Base-by-base conservation (phyloP, 129 eudicot genomes). In the Mikania micrantha region DNA sequence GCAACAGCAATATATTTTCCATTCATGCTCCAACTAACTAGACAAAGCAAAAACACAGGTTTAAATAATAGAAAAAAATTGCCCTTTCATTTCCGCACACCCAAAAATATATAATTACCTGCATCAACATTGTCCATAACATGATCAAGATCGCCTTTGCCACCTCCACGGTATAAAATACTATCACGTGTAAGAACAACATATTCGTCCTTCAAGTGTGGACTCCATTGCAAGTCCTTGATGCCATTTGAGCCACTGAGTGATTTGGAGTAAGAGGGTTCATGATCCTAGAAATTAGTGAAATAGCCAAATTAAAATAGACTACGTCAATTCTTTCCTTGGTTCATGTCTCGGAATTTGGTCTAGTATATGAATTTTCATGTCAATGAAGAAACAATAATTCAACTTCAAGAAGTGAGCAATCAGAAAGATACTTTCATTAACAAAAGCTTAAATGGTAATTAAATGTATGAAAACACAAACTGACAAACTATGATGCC, bases 1-100 rank as follows among this genome's bases (percentile, higher is more conserved):
- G 87, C 95, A 74, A 86, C 86, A 61, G 91, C 98, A 71, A 92
- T 45, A 50, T 73, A 80, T 49, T 82, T 81, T n/a, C 91, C 98
- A 62, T 75, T 63, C 42, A 61, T 60, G 77, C 90, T 92, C 98
- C 95, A 88, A 49, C 66, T 87, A 74, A 88, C 96, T 92, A 64
- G 67, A 72, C 73, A 36, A 45, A 22, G 40, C 65, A 66, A 54
- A 58, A 31, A 54, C 49, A 41, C 20, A 5, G 19, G 13, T 13
- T 56, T n/a, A 22, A 25, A 56, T 56, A 56, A 12, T 4, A 27
- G 9, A 27, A 5, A 20, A 56, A 56, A 56, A 2, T 56, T 28
- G 35, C 38, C 17, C 12, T 56, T 56, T 7, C 20, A 7, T 27
- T 56, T 56, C 5, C 13, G 38, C 38, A 56, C 62, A 27, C 34